Evolutionary conservation across 2,329 filamentous ascomycete species (phyloP), one percentile per base, ranked within the genome.

Genomic region (Neofusicoccum cordaticola): DNA sequence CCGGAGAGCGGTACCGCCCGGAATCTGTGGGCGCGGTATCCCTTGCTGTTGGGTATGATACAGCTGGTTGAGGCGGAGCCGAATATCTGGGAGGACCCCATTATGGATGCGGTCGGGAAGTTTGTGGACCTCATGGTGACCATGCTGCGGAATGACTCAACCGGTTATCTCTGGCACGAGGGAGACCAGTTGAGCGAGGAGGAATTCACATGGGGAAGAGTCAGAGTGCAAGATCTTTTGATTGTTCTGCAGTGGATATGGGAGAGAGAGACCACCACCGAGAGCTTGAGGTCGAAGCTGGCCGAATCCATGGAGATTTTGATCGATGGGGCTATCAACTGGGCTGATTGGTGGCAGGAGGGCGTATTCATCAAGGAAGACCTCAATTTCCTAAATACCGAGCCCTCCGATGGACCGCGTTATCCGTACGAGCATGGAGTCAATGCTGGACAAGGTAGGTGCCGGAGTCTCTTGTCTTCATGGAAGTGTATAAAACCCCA

Each of bases 121-220:
- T 87, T 85, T 68, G 73, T 84, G 42, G 69, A 73, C 3, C 72
- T 87, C 3, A 81, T 82, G 69, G 79, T 87, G 67, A 72, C 71
- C 37, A 88, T 88, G 85, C 77, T 88, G 17, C 74, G 77, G 63
- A 72, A 86, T 64, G 80, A 85, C 67, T 81, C 81, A 50, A 80
- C 79, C 1, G 85, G 85, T 0, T 80, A 84, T 62, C 72, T 83
- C 15, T 76, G 77, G 58, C 80, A 81, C 35, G 69, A 74, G 1
- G 78, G 78, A 2, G 79, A 83, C 64, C 70, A 76, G 15, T 19
- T 66, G 19, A 58, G 17, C 19, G 27, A 42, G 22, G 44, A 13
- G 31, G 66, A 57, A 51, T 50, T 31, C 15, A 51, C 45, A 12
- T 67, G 50, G 65, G 62, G 64, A 45, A 41, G 63, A 19, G 63